Conservation (phyloP, 345 rosid genomes). For the Eucalyptus pauciflora region DNA sequence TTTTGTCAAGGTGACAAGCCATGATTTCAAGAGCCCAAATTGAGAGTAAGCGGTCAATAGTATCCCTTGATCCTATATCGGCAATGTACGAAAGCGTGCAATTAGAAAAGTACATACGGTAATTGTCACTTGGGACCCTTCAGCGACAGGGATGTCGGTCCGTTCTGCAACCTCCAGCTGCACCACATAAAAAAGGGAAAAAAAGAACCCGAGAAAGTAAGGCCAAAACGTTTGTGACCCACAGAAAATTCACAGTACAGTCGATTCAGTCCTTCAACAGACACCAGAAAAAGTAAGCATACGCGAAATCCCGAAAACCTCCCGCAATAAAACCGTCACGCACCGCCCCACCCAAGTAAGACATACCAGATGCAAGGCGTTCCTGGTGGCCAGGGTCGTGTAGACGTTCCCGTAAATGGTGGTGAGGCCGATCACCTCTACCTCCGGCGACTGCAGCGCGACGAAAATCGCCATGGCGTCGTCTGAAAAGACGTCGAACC, state of each 20-base stretch:
- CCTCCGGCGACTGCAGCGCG: conserved; percentile 80
- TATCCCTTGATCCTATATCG: neutral
- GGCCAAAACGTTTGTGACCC: neutral
- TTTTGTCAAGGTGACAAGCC: neutral
- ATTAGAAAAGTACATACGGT: conserved; percentile 29
- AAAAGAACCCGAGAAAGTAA: neutral
- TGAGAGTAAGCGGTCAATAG: neutral
- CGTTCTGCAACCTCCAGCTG: conserved; percentile 88
- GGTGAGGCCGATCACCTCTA: conserved; percentile 92
- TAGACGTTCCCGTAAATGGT: conserved; percentile 90
- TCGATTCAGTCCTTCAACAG: neutral
- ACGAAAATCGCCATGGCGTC: conserved; percentile 95
- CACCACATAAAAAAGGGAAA: neutral
- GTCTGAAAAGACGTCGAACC: conserved; percentile 24
- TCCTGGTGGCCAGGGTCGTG: conserved; percentile 76
- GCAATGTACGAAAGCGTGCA: neutral
- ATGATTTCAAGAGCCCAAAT: neutral
- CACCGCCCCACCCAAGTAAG: neutral
- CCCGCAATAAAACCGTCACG: neutral
- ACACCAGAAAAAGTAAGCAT: neutral
- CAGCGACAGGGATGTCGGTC: conserved; percentile 86
- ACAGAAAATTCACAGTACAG: neutral
- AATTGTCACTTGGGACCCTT: conserved; percentile 86
- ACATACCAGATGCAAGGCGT: conserved; percentile 91
- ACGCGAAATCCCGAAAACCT: neutral